These are phyloP conservation scores for Coniophora puteana DNA, from an alignment of 1,284 basidiomycete species.

Conservation along the genomic window DNA sequence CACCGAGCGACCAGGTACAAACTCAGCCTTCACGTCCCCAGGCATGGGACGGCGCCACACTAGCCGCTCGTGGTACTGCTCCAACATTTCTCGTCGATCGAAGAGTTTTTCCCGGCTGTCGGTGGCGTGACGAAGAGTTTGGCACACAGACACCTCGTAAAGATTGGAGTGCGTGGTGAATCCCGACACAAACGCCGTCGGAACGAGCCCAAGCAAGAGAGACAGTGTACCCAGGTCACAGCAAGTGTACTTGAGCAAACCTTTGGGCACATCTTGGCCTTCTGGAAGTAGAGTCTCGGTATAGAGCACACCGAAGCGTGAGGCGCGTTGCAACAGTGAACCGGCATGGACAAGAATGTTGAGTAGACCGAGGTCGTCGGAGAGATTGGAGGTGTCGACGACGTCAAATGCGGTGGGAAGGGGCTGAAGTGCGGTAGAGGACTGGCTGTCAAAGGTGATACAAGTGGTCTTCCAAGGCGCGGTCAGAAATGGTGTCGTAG, in stretches of 20 bases:
- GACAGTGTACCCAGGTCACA: slow-evolving; percentile 36
- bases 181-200: slow-evolving; percentile 36
- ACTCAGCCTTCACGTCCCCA: slow-evolving; percentile 22
- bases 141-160: too few species aligned
- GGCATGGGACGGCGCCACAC: slow-evolving; percentile 38
- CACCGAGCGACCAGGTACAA: slow-evolving; percentile 1
- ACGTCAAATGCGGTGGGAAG: slow-evolving; percentile 44
- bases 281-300: slow-evolving; percentile 38
- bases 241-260: slow-evolving; percentile 32
- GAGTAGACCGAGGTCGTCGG: slow-evolving; percentile 46
- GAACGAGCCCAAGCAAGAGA: slow-evolving; percentile 39
- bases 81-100: slow-evolving; percentile 1
- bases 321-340: slow-evolving; percentile 33
- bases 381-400: slow-evolving; percentile 54
- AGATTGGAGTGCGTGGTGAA: slow-evolving; percentile 40
- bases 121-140: too few species aligned
- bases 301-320: slow-evolving; percentile 31
- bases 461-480: slow-evolving; percentile 32
- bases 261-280: slow-evolving; percentile 22
- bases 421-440: slow-evolving; percentile 12
- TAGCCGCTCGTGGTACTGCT: slow-evolving; percentile 38
- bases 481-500: slow-evolving; percentile 26
- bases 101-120: too few species aligned
- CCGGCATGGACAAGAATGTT: slow-evolving; percentile 40
- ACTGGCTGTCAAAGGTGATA: slow-evolving; percentile 31